phyloP scores from a whole-genome alignment of 441 rosid species.

The Jatropha podagrica region DNA sequence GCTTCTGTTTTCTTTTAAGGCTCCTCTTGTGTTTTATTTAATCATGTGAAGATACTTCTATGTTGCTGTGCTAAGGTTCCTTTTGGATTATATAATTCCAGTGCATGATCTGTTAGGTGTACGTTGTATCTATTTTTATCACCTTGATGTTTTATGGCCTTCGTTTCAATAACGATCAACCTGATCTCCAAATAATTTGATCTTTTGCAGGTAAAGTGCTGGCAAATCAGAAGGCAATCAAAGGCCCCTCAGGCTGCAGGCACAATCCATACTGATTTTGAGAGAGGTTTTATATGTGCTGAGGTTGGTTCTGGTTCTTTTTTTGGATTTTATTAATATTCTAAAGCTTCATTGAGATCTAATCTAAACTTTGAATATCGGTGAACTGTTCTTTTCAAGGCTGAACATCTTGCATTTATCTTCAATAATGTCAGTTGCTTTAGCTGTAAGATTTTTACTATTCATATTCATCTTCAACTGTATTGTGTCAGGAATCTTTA shows the following conservation, averaged over 20 bases:
- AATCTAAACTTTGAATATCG: not conserved
- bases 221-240: conserved; percentile 93
- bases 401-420: not conserved
- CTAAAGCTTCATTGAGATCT: not conserved
- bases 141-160: not conserved
- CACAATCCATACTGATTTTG: conserved; percentile 91
- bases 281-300: conserved; percentile 97
- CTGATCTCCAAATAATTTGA: conserved; percentile 13
- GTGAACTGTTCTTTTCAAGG: not conserved
- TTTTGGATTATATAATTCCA: not conserved
- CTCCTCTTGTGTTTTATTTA: not conserved
- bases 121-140: not conserved
- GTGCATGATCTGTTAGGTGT: not conserved
- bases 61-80: not conserved
- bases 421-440: not conserved
- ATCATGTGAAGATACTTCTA: not conserved
- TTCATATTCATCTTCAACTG: not conserved
- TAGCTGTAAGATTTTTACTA: not conserved
- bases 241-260: conserved; percentile 99
- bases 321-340: conserved; percentile 17
- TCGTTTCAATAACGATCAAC: not conserved
- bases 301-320: conserved; percentile 51
- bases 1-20: not conserved
- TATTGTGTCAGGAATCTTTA: too few relatives aligned
- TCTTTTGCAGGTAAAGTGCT: conserved; percentile 83